Base-by-base conservation (phyloP, 148 eudicot species). In the Talinum fruticosum region DNA sequence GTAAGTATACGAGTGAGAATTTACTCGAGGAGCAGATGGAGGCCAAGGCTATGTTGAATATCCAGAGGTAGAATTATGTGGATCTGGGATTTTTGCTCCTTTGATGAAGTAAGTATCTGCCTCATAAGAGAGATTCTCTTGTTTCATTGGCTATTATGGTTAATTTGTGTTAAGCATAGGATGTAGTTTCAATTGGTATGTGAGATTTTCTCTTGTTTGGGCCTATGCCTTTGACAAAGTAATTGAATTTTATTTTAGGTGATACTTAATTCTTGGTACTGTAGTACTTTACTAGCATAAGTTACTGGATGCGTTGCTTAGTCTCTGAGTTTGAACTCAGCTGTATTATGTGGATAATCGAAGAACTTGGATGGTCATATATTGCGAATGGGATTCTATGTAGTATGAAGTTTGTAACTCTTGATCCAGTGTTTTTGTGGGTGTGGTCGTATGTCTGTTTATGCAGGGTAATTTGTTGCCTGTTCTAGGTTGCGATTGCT, bases 11-110 rank as follows among this genome's bases (percentile, higher is more conserved):
- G 0, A 94, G 98, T 80, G 90, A 89, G 32, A 70, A 86, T 87
- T 87, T 94, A 79, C 34, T 88, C 79, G 92, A 87, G 85, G 98
- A 90, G 85, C 97, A 92, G 78, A 79, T 36, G 45, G 97, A 94
- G 82, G 98, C 98, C 0, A 94, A 94, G 83, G 74, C 84, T 18
- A 88, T 94, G 98, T 90, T 94, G 83, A 94, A 94, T 78, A 94
- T 94, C 74, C 89, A 90, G 71, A 78, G 86, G 68, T 89, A 89
- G 85, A 83, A 28, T 10, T 24, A 51, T 18, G 23, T 51, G 19
- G 54, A 2, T 36, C 53, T 45, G 37, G 59, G 54, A 41, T 10
- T 41, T 70, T 71, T 36, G 74, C 36, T 28, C 24, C 24, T 29
- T 45, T 47, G 36, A 45, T 45, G n/a, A n/a, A 21, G 74, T 71